Conservation (phyloP, 2,329 filamentous ascomycete species). For the Penicillium sp. region DNA sequence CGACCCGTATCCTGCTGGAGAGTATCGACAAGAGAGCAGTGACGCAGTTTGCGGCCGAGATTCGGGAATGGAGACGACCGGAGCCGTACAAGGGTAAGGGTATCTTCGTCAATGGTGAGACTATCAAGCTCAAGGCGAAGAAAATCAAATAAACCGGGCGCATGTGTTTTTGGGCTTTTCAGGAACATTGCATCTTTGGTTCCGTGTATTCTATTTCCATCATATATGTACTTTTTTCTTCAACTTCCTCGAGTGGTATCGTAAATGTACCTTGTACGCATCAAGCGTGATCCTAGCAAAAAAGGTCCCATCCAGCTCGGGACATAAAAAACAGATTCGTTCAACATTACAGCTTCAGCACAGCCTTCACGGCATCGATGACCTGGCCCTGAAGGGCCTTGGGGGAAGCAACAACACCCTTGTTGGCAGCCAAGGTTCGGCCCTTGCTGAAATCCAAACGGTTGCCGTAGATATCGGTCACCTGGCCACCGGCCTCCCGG, state of each 20-base stretch:
- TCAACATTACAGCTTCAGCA: constrained; percentile 52
- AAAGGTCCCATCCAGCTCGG: constrained; percentile 4
- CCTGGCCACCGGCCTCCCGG: constrained; percentile 83
- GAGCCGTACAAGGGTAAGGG: constrained; percentile 99
- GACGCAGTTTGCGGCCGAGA: constrained; percentile 84
- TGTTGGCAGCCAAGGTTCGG: constrained; percentile 81
- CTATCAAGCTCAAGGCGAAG: constrained; percentile 97
- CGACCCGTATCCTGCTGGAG: constrained; percentile 85
- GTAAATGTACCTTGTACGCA: constrained; percentile 34
- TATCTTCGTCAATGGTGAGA: constrained; percentile 96
- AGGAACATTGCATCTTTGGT: constrained; percentile 25
- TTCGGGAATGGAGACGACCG: constrained; percentile 80
- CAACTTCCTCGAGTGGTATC: constrained; percentile 29
- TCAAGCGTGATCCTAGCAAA: constrained; percentile 24
- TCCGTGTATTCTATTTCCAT: constrained; percentile 23
- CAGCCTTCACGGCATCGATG: constrained; percentile 74
- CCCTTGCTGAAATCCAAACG: constrained; percentile 81
- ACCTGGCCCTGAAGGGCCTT: constrained; percentile 70
- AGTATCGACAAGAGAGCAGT: constrained; percentile 80
- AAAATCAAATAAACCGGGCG: constrained; percentile 69
- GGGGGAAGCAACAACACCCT: constrained; percentile 87
- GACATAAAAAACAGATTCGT: neutral
- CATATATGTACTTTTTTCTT: constrained; percentile 18
- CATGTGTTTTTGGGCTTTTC: constrained; percentile 20
- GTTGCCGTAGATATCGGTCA: constrained; percentile 84